These are phyloP conservation scores for Copromyces sp. DNA, from an alignment of 495 filamentous ascomycete genomes.

Conservation along the genomic window DNA sequence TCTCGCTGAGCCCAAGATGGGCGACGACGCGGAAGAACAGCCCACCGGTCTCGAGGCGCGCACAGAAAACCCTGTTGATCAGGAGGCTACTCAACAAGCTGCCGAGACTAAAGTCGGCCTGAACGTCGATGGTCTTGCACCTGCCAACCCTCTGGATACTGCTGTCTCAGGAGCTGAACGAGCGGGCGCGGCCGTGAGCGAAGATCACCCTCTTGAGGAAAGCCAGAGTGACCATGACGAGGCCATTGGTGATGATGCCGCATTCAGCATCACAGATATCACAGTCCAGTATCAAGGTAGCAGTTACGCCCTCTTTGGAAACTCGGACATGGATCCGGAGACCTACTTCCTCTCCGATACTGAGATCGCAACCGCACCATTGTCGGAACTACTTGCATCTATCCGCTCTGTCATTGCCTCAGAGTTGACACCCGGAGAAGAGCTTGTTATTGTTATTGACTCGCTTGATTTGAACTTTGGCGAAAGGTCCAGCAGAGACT, in stretches of 20 bases:
- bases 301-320: constrained; percentile 62
- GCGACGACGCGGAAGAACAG: not conserved
- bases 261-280: constrained; percentile 28
- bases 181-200: not conserved
- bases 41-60: not conserved
- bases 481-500: constrained; percentile 36
- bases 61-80: not conserved
- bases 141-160: not conserved
- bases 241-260: constrained; percentile 3
- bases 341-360: constrained; percentile 66
- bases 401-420: constrained; percentile 57
- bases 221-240: constrained; percentile 7
- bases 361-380: constrained; percentile 42
- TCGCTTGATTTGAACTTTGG: constrained; percentile 58
- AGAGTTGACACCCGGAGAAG: constrained; percentile 55
- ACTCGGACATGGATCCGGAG: constrained; percentile 52
- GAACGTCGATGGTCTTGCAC: not conserved
- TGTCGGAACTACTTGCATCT: constrained; percentile 52
- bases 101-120: not conserved
- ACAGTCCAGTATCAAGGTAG: constrained; percentile 55
- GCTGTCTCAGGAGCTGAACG: not conserved
- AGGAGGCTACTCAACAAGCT: not conserved
- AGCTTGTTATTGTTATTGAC: constrained; percentile 58
- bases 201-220: not conserved
- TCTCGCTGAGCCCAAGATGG: not conserved